Evolutionary conservation across 352 stramenopile species (phyloP).

Genomic region (Phytophthora sp.): DNA sequence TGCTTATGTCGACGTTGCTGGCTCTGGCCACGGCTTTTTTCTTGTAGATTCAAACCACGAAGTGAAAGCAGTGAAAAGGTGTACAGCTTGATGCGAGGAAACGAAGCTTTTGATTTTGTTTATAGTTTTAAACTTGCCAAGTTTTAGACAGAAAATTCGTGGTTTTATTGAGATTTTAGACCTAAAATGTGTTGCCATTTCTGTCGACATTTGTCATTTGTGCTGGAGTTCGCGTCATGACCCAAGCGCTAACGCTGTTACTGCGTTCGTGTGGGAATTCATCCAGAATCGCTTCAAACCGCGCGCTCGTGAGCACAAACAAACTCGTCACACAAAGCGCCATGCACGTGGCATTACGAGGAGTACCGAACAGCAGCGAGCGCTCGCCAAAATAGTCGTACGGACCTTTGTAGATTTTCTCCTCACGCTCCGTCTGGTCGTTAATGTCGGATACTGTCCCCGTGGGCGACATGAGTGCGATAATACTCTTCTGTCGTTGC

Average conservation of each 20-base stretch:
- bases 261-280: conserved; percentile 69
- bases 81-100: conserved; percentile 6
- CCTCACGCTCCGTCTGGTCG: conserved; percentile 40
- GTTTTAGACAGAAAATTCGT: too few species aligned
- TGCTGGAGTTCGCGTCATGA: conserved; percentile 48
- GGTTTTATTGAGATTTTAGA: too few species aligned
- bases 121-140: conserved; percentile 24
- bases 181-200: neutral
- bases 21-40: conserved; percentile 35
- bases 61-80: neutral
- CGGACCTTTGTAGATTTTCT: conserved; percentile 75
- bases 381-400: conserved; percentile 84
- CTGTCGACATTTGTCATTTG: neutral
- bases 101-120: conserved; percentile 35
- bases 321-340: conserved; percentile 75
- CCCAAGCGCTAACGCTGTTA: conserved; percentile 67
- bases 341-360: conserved; percentile 69
- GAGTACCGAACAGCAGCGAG: conserved; percentile 74
- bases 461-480: conserved; percentile 31
- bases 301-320: conserved; percentile 65
- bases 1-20: conserved; percentile 38
- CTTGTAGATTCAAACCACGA: conserved; percentile 31
- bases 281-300: conserved; percentile 72
- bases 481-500: conserved; percentile 27
- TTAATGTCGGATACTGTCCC: conserved; percentile 40